These are phyloP conservation scores for Trifolium dubium DNA, from an alignment of 306 rosid species.

Conservation along the genomic window DNA sequence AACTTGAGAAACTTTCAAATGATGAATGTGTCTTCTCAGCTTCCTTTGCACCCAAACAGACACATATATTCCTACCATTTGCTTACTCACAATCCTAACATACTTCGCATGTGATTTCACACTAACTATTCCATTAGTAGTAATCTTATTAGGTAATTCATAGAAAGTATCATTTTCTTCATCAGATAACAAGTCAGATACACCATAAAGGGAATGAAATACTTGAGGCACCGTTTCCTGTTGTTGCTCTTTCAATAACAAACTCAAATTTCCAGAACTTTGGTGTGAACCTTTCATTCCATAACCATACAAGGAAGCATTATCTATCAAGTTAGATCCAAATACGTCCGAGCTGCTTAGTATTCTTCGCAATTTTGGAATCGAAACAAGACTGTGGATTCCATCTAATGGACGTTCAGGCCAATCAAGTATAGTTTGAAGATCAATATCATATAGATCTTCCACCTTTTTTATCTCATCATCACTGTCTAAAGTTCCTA, in stretches of 20 bases:
- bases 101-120: conserved; percentile 54
- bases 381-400: conserved; percentile 50
- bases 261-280: conserved; percentile 67
- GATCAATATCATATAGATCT: conserved; percentile 61
- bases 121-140: conserved; percentile 23
- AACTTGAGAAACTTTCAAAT: conserved; percentile 86
- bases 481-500: not conserved
- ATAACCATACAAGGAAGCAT: conserved; percentile 41
- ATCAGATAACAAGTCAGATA: conserved; percentile 51
- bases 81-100: conserved; percentile 87
- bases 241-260: conserved; percentile 53
- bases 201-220: conserved; percentile 51
- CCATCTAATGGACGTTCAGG: conserved; percentile 80
- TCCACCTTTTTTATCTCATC: conserved; percentile 33
- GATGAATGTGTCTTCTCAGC: conserved; percentile 80
- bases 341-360: conserved; percentile 70
- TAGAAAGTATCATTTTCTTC: conserved; percentile 62
- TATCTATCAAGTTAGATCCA: conserved; percentile 54
- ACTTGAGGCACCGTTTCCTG: conserved; percentile 45
- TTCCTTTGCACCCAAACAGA: conserved; percentile 92
- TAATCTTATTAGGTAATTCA: conserved; percentile 49
- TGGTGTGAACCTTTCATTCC: conserved; percentile 59
- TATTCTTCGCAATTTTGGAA: conserved; percentile 66
- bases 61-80: conserved; percentile 94
- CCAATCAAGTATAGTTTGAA: conserved; percentile 70